Base-by-base conservation (phyloP, 768 basidiomycete genomes). In the Mrakia frigida region DNA sequence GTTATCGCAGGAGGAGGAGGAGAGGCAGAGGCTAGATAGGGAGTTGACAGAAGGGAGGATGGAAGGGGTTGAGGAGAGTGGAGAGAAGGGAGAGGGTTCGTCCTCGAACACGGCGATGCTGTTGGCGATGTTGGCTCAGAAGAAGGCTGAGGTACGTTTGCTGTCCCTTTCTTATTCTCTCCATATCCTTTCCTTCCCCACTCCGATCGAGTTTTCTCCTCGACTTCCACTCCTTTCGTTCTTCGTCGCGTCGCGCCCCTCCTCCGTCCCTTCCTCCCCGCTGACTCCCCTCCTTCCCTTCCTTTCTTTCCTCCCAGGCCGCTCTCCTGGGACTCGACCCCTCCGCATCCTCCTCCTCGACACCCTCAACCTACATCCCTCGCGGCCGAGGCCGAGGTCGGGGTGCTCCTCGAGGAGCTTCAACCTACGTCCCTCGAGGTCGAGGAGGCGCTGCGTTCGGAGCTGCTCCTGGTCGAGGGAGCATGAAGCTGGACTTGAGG, bases 61-160 rank as follows among this genome's bases (percentile, higher is more conserved):
- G 86, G 85, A 79, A 86, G 81, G 60, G 81, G 75, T 72, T 80
- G 74, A 80, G 70, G 75, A 78, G 80, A 31, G 80, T 80, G 69
- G 70, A 78, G 85, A 85, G 71, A 86, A 86, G 76, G 86, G 87
- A 80, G 89, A 84, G 63, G 74, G 43, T 60, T 79, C 76, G 52
- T 25, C 72, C 33, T 65, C 61, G 37, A 73, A 75, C 33, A 89
- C 90, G 28, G 91, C 91, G 80, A 88, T 89, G 73, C 83, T 93
- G 77, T 88, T 90, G 81, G 90, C 88, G 33, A 90, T 89, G 81
- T 84, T 95, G 43, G 91, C 89, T 80, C 89, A 87, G 81, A 88
- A 94, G 73, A 91, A 90, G 81, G 90, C 88, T 73, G 91, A 96
- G 88, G 92, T 91, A 82, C 63, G 87, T 82, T 25, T 31, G 23